Evolutionary conservation across 441 rosid species (phyloP).

Genomic region (Adansonia rubrostipa): DNA sequence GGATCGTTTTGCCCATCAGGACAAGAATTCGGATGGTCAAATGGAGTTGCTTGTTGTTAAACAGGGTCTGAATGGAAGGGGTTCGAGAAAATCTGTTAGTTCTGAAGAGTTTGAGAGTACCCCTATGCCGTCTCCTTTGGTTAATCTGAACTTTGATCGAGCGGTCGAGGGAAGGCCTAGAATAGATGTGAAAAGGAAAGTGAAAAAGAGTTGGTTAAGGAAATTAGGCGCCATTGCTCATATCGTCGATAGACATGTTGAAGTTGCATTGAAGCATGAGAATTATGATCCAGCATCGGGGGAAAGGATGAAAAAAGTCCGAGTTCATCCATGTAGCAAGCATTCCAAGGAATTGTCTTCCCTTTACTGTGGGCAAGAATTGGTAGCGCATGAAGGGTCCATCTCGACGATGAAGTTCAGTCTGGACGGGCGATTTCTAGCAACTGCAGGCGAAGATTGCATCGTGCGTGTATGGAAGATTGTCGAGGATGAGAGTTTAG

Average conservation of each 20-base stretch:
- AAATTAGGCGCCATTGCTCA: constrained; percentile 51
- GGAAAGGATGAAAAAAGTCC: constrained; percentile 49
- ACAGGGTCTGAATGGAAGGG: neutral
- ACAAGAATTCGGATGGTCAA: constrained; percentile 40
- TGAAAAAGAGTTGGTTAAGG: constrained; percentile 47
- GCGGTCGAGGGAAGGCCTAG: constrained; percentile 30
- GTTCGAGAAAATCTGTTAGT: constrained; percentile 43
- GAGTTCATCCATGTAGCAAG: constrained; percentile 60
- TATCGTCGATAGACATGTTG: constrained; percentile 39
- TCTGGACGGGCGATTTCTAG: constrained; percentile 75
- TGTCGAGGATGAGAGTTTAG: constrained; percentile 62
- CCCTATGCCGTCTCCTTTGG: constrained; percentile 36
- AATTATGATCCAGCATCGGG: constrained; percentile 37
- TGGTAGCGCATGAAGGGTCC: constrained; percentile 73
- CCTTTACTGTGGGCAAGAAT: constrained; percentile 71
- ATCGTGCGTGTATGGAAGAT: constrained; percentile 82
- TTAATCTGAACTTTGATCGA: constrained; percentile 27
- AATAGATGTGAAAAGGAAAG: constrained; percentile 34
- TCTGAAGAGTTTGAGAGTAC: constrained; percentile 46
- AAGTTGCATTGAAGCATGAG: constrained; percentile 27
- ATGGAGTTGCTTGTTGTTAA: constrained; percentile 36
- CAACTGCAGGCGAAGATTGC: constrained; percentile 85
- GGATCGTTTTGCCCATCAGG: constrained; percentile 27
- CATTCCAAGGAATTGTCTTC: constrained; percentile 77
- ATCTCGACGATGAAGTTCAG: constrained; percentile 90